A percentile compares a stretch with the other conserved stretches of the same genome.
Evolutionary conservation across 352 stramenopile species (phyloP).

Genomic region (Pythium pyrilobum): DNA sequence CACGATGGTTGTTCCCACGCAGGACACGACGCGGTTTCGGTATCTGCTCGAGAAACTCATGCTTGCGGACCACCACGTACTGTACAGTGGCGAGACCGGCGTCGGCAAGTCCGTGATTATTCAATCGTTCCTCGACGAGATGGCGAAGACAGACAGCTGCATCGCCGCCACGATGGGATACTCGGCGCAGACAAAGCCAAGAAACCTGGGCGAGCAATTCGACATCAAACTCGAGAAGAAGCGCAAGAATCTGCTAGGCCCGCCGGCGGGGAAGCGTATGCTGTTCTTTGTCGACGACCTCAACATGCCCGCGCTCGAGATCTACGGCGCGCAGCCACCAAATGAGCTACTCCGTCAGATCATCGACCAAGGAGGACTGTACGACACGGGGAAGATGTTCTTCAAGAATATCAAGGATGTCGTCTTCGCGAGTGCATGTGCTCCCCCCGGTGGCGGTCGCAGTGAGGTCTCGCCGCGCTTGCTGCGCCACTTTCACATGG

Average conservation of each 20-base stretch:
- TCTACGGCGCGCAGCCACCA: slow-evolving; percentile 90
- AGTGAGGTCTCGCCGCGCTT: slow-evolving; percentile 85
- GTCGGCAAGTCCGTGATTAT: slow-evolving; percentile 93
- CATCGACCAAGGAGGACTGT: slow-evolving; percentile 87
- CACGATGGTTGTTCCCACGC: slow-evolving; percentile 92
- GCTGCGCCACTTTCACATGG: slow-evolving; percentile 88
- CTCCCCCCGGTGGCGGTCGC: slow-evolving; percentile 79
- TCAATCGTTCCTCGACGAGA: slow-evolving; percentile 86
- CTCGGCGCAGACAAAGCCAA: slow-evolving; percentile 84
- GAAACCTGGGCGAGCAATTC: slow-evolving; percentile 81
- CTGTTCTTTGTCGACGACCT: slow-evolving; percentile 91
- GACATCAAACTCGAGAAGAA: slow-evolving; percentile 83
- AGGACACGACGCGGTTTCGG: slow-evolving; percentile 93
- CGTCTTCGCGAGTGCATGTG: slow-evolving; percentile 78
- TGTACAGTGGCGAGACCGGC: slow-evolving; percentile 90
- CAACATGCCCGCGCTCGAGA: slow-evolving; percentile 92
- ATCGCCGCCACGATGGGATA: slow-evolving; percentile 88
- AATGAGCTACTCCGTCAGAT: slow-evolving; percentile 91
- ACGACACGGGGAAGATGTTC: slow-evolving; percentile 93
- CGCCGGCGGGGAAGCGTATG: slow-evolving; percentile 73
- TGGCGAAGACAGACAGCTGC: slow-evolving; percentile 77
- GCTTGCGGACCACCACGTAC: slow-evolving; percentile 74
- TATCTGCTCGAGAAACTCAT: slow-evolving; percentile 90
- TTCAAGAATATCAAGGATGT: slow-evolving; percentile 90
- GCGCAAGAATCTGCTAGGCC: slow-evolving; percentile 74